Evolutionary conservation across 352 stramenopile species (phyloP).

Genomic region (Phytophthora europaea): DNA sequence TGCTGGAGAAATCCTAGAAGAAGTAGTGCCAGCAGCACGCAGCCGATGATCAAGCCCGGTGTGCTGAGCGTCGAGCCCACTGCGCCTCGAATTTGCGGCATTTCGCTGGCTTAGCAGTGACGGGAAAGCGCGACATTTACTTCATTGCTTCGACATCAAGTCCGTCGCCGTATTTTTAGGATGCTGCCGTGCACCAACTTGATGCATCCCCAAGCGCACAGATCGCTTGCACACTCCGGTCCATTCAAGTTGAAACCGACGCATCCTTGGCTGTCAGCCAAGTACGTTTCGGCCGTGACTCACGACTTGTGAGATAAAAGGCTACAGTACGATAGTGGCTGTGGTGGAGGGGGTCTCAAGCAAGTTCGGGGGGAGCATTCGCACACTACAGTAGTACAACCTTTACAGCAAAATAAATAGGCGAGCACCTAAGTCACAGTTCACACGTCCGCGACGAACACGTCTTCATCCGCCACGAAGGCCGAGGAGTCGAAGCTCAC

Average conservation of each 20-base stretch:
- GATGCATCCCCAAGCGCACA: background rate
- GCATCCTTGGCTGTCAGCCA: background rate
- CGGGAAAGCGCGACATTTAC: background rate
- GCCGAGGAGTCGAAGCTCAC: conserved; percentile 32
- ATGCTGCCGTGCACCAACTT: background rate
- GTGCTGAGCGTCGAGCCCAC: conserved; percentile 37
- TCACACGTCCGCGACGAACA: conserved; percentile 48
- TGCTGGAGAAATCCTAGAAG: conserved; percentile 52
- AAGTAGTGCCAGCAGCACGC: conserved; percentile 47
- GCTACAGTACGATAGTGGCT: background rate
- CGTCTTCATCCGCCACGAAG: conserved; percentile 42
- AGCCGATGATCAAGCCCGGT: conserved; percentile 52
- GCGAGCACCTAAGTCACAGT: background rate
- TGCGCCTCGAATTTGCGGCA: conserved; percentile 52
- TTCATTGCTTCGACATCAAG: background rate
- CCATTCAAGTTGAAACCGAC: background rate
- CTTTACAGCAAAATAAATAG: conserved; percentile 48
- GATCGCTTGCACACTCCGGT: background rate
- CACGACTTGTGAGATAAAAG: background rate
- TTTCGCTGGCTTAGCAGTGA: conserved; percentile 18
- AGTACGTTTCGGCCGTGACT: background rate
- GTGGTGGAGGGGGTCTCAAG: background rate
- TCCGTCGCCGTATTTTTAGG: conserved; percentile 25
- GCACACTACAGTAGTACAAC: conserved; percentile 8
- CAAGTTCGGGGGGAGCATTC: background rate